Evolutionary conservation across 177 flowering plant genomes (phyloP).

Genomic region (Vitis hybrid): DNA sequence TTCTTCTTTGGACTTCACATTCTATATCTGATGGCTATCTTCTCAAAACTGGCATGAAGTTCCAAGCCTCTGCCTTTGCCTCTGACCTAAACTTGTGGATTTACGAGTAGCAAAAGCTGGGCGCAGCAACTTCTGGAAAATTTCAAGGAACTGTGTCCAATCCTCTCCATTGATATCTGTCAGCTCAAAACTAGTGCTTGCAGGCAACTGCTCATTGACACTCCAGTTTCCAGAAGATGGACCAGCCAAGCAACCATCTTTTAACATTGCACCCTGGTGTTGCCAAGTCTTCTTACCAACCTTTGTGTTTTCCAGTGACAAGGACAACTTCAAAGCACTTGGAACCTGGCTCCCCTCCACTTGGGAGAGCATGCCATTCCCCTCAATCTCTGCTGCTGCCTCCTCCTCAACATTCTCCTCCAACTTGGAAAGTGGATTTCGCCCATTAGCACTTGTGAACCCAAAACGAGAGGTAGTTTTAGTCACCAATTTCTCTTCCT

Average conservation of each 20-base stretch:
- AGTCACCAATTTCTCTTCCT: background rate
- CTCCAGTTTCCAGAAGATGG: slow-evolving; percentile 34
- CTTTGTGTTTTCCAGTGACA: slow-evolving; percentile 17
- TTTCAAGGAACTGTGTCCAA: slow-evolving; percentile 35
- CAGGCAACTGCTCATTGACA: slow-evolving; percentile 36
- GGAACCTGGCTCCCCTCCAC: background rate
- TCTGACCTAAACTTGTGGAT: slow-evolving; percentile 21
- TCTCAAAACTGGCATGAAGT: slow-evolving; percentile 52
- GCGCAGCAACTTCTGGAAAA: slow-evolving; percentile 28
- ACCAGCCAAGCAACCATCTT: slow-evolving; percentile 14
- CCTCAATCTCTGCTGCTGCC: background rate
- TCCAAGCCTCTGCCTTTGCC: slow-evolving; percentile 46
- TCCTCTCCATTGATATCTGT: slow-evolving; percentile 32
- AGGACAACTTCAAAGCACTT: slow-evolving; percentile 21
- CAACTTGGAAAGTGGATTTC: slow-evolving; percentile 17
- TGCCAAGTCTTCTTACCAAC: slow-evolving; percentile 20
- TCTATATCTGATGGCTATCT: background rate
- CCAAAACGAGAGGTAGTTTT: background rate
- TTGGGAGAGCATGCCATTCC: background rate
- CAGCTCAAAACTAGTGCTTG: slow-evolving; percentile 31
- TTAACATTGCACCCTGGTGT: slow-evolving; percentile 7
- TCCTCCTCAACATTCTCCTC: slow-evolving; percentile 27
- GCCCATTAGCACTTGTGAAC: slow-evolving; percentile 7
- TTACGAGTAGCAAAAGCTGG: slow-evolving; percentile 32
- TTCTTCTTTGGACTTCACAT: background rate